phyloP scores from a whole-genome alignment of 2,329 filamentous ascomycete species.

The Fusarium pseudograminearum region DNA sequence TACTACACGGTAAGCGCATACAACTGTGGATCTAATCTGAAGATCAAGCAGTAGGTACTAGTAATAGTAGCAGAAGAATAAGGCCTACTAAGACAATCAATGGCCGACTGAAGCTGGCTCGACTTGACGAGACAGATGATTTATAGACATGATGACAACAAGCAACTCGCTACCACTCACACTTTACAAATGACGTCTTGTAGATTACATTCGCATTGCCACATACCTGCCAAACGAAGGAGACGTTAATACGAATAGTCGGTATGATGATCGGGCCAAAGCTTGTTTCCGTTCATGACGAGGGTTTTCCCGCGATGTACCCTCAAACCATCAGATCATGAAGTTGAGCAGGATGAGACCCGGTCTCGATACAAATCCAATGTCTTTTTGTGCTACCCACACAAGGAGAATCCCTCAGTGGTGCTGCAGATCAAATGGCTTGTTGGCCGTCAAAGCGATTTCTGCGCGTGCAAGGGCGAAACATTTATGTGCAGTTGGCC shows the following conservation, averaged over 20 bases:
- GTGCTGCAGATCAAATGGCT: conserved; percentile 6
- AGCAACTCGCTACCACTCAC: conserved; percentile 8
- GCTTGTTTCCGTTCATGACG: not conserved
- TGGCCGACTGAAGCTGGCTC: not conserved
- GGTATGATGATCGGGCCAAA: conserved; percentile 1
- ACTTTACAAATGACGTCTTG: conserved; percentile 3
- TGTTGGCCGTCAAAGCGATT: conserved; percentile 2
- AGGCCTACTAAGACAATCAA: not conserved
- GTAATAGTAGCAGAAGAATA: not conserved
- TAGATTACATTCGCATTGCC: not conserved
- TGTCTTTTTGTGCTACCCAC: conserved; percentile 8
- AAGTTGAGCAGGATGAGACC: not conserved
- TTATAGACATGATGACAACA: conserved; percentile 22
- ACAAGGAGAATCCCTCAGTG: not conserved
- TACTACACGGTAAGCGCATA: conserved; percentile 31
- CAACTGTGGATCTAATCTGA: conserved; percentile 26
- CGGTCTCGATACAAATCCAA: not conserved
- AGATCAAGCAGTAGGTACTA: not conserved
- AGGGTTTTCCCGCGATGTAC: not conserved
- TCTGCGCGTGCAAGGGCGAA: conserved; percentile 1
- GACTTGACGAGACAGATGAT: conserved; percentile 14
- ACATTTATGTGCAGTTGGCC: conserved; percentile 1
- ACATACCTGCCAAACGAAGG: not conserved
- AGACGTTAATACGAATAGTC: not conserved
- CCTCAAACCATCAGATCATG: conserved; percentile 24